Base-by-base conservation (phyloP, 768 basidiomycete genomes). In the Hemileccinum rubropunctum region DNA sequence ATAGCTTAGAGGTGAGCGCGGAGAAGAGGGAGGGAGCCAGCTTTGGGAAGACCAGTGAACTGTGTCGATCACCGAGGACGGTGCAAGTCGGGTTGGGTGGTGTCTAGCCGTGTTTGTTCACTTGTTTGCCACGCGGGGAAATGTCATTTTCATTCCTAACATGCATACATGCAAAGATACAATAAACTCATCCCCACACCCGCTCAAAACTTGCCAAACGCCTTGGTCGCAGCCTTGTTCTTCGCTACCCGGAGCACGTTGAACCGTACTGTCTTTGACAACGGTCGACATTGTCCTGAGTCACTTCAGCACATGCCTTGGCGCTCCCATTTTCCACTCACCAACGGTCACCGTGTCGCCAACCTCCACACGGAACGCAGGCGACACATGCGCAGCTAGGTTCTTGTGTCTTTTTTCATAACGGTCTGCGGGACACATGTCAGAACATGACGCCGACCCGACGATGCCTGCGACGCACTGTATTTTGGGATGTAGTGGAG, bases 391-490 rank as follows among this genome's bases (percentile, higher is more conserved):
- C 41, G 83, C 97, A 38, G 95, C 92, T 68, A 99, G 72, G 79
- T 99, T 99, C 80, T 95, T 97, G 80, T 99, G 97, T 65, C 95
- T 78, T 75, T 95, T 95, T 75, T 95, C 95, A 73, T 98, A 98
- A 78, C 95, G 92, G 79, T 94, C 91, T 93, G 38, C 30, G n/a
- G 33, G 23, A 6, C 18, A 47, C 35, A 18, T 28, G 48, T 61
- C 52, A 62, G 48, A 30, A 45, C 30, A 44, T 26, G 34, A 20
- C 34, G 39, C 40, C 38, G 40, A 18, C 20, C 36, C 23, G 48
- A 44, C 11, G 21, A 18, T 12, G 38, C n/a, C 20, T 30, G 38
- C 6, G 15, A 81, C 90, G 67, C 70, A 93, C 91, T 89, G 82
- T 98, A 99, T 81, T 99, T 99, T 60, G 95, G 92, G 71, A 99